Evolutionary conservation across 116 monocot genomes (phyloP), one percentile per base, ranked within the genome.

Genomic region (Phalaenopsis hybrid): DNA sequence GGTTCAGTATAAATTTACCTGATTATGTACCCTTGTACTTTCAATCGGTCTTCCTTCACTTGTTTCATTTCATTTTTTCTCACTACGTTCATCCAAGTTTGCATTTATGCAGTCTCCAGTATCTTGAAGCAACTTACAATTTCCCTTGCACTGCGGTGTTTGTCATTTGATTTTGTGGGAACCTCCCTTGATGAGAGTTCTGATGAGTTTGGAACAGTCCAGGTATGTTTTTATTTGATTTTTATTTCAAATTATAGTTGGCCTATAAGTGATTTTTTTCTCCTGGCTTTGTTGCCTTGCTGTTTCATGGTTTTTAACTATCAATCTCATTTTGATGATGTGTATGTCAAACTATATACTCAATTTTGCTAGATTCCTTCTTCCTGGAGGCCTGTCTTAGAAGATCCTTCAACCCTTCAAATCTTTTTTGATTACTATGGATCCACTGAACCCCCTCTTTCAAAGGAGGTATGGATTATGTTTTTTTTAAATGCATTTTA

Each of bases 131-230:
- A 93, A 81, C 86, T 89, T 74, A 81, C 91, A 68, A 82, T 97
- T 46, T 94, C 94, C 31, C 94, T 97, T 84, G 79, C 97, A 55
- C 57, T 97, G 78, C 90, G 82, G 79, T 97, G 97, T 76, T 85
- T 97, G 78, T 94, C 93, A 83, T 94, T 85, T 89, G 97, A 97
- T 86, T 97, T 97, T 89, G 84, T 93, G 84, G 97, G 94, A 63
- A 93, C 91, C 82, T 91, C 97, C 44, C 80, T 94, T 44, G 97
- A 97, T 80, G 97, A 97, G 91, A 93, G 97, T 89, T 94, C 94
- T 76, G 97, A 97, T 77, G 97, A 97, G 77, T 97, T 97, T 86
- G 97, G 97, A 80, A 94, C 97, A 21, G 92, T 97, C 0, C 97
- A 97, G 94, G 97, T 97, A 89, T 77, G 69, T 8, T 73, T 43